Evolutionary conservation across 768 basidiomycete genomes (phyloP), one percentile per base, ranked within the genome.

Genomic region (Peribolospora kevripleyi): DNA sequence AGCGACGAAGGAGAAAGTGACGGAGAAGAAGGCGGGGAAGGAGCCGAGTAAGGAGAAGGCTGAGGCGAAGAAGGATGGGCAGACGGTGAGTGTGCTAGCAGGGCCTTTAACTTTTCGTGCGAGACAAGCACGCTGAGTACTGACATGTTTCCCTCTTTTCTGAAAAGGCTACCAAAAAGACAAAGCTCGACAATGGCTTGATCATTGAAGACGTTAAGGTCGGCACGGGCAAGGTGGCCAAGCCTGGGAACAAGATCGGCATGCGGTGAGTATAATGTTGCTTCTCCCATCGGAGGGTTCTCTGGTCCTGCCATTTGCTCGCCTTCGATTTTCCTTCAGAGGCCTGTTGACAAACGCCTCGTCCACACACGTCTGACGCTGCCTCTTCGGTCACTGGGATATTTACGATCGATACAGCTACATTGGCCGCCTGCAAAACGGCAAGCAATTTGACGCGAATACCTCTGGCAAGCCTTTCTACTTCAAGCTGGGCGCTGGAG

Each of bases 151-250:
- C 7, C 13, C 50, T 8, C n/a, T 40, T 39, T 0, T 6, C 10
- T 47, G 42, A 42, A 46, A n/a, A 42, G 54, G 52, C 49, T 50
- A 38, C 52, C 42, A 58, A 61, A 53, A 54, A 65, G 58, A 59
- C 61, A 50, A 69, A 66, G 37, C 70, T 86, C 53, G 67, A 77
- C 2, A 77, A 76, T 40, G 90, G 88, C 10, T 69, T 95, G 54
- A 77, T 81, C 67, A 70, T 85, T 59, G 68, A 74, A 59, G 91
- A 97, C 66, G 66, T 72, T 59, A 87, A 80, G 65, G 64, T 76
- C 50, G 91, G 91, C 48, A 76, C 75, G 1, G 91, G 91, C n/a
- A 77, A 82, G 43, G 72, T 74, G 63, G 87, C 84, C 14, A 93
- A 90, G 73, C 76, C 78, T 54, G 90, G 90, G 11, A 78, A 81